phyloP scores from a whole-genome alignment of 768 basidiomycete genomes.

The Naganishia vaughanmartiniae region DNA sequence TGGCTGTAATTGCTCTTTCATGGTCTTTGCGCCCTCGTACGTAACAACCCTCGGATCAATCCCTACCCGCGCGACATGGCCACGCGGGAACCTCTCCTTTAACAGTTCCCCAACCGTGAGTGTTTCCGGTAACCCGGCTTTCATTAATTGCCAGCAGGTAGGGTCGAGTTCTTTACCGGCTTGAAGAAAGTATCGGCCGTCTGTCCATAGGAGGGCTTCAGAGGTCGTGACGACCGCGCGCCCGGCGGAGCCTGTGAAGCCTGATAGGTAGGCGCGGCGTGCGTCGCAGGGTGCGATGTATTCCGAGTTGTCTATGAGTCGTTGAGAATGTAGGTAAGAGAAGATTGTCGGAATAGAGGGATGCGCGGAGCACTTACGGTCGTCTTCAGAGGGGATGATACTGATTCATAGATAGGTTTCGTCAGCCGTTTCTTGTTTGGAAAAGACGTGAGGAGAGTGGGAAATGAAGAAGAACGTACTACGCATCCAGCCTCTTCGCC shows the following conservation, averaged over 20 bases:
- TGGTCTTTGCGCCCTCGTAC: slow-evolving; percentile 40
- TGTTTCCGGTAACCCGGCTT: slow-evolving; percentile 76
- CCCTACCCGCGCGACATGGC: slow-evolving; percentile 60
- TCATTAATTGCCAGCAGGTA: slow-evolving; percentile 77
- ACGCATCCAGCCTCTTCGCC: slow-evolving; percentile 63
- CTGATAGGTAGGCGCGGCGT: slow-evolving; percentile 81
- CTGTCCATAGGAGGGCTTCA: slow-evolving; percentile 82
- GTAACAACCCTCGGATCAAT: slow-evolving; percentile 62
- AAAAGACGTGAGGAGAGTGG: too few relatives aligned
- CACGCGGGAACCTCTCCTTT: slow-evolving; percentile 49
- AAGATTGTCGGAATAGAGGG: too few relatives aligned
- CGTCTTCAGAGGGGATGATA: slow-evolving; percentile 87
- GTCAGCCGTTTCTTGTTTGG: neutral
- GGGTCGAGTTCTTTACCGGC: slow-evolving; percentile 74
- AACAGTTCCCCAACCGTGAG: slow-evolving; percentile 23
- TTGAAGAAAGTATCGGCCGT: slow-evolving; percentile 92
- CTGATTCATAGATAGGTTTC: slow-evolving; percentile 42
- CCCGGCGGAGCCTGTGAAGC: slow-evolving; percentile 93
- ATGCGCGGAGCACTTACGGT: slow-evolving; percentile 62
- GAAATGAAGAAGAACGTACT: slow-evolving; percentile 43
- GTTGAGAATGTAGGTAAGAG: neutral
- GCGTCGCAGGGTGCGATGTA: slow-evolving; percentile 81
- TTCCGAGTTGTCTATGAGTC: slow-evolving; percentile 66
- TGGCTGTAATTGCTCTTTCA: slow-evolving; percentile 17
- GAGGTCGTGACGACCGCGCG: slow-evolving; percentile 71